phyloP scores from a whole-genome alignment of 768 basidiomycete genomes.

The Leccinum sublutescens region DNA sequence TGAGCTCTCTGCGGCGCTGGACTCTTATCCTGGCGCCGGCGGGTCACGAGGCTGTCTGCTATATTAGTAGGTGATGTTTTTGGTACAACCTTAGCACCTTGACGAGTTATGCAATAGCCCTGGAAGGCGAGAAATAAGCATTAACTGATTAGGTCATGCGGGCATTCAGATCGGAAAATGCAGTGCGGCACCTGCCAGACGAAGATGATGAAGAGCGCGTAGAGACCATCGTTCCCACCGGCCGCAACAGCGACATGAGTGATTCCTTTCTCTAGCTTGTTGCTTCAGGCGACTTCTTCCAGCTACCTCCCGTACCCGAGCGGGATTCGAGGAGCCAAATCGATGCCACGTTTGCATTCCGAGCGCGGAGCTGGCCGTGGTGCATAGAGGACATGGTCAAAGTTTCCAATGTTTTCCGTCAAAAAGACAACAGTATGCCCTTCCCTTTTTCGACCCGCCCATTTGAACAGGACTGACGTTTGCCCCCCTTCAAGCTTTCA shows the following conservation, averaged over 20 bases:
- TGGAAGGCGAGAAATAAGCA: too few species aligned
- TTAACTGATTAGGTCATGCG: too few species aligned
- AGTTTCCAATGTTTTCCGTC: slow-evolving; percentile 69
- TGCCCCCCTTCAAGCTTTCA: slow-evolving; percentile 55
- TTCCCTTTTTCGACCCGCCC: background rate
- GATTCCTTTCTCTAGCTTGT: slow-evolving; percentile 48
- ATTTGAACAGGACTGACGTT: background rate
- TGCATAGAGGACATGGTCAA: slow-evolving; percentile 46
- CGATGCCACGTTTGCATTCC: slow-evolving; percentile 60
- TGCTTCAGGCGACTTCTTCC: slow-evolving; percentile 78
- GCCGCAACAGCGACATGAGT: background rate
- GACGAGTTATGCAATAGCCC: too few species aligned
- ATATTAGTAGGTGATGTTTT: too few species aligned
- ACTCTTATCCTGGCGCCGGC: too few species aligned
- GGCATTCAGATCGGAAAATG: too few species aligned
- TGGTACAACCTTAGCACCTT: too few species aligned
- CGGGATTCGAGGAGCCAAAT: slow-evolving; percentile 48
- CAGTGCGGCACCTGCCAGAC: too few species aligned
- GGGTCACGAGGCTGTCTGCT: too few species aligned
- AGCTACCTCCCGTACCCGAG: slow-evolving; percentile 69
- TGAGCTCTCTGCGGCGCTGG: too few species aligned
- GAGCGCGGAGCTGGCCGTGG: slow-evolving; percentile 56
- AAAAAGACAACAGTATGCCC: slow-evolving; percentile 48
- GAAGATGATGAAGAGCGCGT: too few species aligned
- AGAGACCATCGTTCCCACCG: too few species aligned